These are phyloP conservation scores for Rosellinia necatrix DNA, from an alignment of 2,329 filamentous ascomycete genomes.

Conservation along the genomic window DNA sequence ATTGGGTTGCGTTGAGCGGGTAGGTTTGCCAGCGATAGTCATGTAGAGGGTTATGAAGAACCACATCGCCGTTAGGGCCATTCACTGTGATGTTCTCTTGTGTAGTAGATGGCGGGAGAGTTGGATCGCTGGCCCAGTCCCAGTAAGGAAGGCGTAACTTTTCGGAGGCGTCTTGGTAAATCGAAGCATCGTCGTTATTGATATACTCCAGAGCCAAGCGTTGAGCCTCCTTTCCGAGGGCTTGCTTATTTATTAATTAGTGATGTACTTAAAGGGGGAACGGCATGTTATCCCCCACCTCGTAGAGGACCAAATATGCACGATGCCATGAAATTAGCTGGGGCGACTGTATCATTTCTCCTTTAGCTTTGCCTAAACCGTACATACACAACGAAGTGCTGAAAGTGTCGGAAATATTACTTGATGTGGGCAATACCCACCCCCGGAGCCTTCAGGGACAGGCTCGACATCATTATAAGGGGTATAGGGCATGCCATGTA, in stretches of 20 bases:
- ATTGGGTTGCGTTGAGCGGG: conserved; percentile 43
- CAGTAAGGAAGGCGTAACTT: conserved; percentile 56
- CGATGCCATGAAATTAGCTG: conserved; percentile 61
- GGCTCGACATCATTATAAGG: conserved; percentile 49
- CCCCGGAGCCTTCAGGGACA: conserved; percentile 33
- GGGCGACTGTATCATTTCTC: conserved; percentile 44
- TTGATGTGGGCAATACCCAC: conserved; percentile 42
- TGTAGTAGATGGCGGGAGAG: conserved; percentile 49
- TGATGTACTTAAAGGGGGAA: background rate
- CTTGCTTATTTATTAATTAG: conserved; percentile 49
- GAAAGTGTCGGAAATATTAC: conserved; percentile 40
- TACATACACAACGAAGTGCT: background rate
- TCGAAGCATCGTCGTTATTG: conserved; percentile 33
- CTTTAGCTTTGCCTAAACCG: conserved; percentile 13
- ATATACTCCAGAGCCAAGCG: conserved; percentile 52
- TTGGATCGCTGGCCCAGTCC: conserved; percentile 55
- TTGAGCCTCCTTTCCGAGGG: conserved; percentile 52
- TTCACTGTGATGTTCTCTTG: conserved; percentile 45
- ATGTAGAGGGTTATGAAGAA: conserved; percentile 57
- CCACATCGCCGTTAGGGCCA: conserved; percentile 46
- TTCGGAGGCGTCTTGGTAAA: conserved; percentile 52
- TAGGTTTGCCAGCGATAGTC: conserved; percentile 54
- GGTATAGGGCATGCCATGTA: conserved; percentile 45
- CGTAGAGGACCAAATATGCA: conserved; percentile 58
- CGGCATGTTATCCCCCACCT: conserved; percentile 46